phyloP scores from a whole-genome alignment of 352 stramenopile species.

The Phytophthora boehmeriae region DNA sequence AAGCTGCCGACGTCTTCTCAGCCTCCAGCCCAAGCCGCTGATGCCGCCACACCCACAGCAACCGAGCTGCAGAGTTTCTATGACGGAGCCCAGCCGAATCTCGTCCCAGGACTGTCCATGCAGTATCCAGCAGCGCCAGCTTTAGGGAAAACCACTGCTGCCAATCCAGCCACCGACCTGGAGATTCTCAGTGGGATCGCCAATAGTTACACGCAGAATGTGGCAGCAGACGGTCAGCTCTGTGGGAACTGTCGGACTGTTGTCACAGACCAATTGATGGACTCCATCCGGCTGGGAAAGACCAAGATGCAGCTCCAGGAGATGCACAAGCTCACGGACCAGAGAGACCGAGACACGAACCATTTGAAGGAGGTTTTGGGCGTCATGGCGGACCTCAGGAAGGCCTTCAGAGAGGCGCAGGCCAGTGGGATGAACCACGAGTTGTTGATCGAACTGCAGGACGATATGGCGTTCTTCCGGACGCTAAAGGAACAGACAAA shows the following conservation, averaged over 20 bases:
- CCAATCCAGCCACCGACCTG: constrained; percentile 61
- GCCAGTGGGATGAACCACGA: constrained; percentile 58
- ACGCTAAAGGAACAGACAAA: constrained; percentile 73
- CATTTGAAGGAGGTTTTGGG: constrained; percentile 69
- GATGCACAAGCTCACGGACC: constrained; percentile 50
- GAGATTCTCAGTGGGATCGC: constrained; percentile 87
- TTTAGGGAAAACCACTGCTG: constrained; percentile 22
- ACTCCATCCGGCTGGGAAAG: constrained; percentile 73
- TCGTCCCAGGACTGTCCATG: constrained; percentile 67
- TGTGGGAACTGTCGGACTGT: constrained; percentile 68
- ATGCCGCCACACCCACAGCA: constrained; percentile 6
- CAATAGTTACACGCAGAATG: constrained; percentile 79
- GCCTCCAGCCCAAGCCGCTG: constrained; percentile 19
- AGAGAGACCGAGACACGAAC: constrained; percentile 68
- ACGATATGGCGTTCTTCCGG: constrained; percentile 79
- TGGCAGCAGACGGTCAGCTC: constrained; percentile 49
- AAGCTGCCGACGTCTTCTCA: constrained; percentile 44
- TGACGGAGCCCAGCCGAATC: constrained; percentile 41
- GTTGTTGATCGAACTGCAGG: constrained; percentile 59
- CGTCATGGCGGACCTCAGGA: constrained; percentile 56
- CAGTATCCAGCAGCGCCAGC: constrained; percentile 44
- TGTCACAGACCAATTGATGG: constrained; percentile 76
- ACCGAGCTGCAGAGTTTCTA: constrained; percentile 70
- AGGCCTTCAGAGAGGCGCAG: constrained; percentile 55
- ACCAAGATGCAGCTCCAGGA: constrained; percentile 75